Conservation (phyloP, 345 rosid genomes). For the Gossypium raimondii region DNA sequence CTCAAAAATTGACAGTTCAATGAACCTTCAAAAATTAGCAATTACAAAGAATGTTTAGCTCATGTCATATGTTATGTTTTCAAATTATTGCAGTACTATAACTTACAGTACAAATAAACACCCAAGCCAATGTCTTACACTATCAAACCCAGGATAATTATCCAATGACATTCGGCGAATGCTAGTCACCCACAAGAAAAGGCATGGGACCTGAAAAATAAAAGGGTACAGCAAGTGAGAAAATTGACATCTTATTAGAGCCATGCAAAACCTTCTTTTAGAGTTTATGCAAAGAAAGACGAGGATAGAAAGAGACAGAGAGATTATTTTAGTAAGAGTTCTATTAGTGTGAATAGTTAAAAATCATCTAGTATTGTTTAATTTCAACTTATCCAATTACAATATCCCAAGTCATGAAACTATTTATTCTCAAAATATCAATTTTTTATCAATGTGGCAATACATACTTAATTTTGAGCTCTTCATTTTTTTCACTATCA, state of each 20-base stretch:
- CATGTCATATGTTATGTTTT: background rate
- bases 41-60: background rate
- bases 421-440: background rate
- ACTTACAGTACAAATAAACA: constrained; percentile 11
- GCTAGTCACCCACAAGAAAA: constrained; percentile 73
- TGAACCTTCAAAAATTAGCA: background rate
- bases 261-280: background rate
- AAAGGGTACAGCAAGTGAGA: constrained; percentile 21
- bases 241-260: background rate
- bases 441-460: background rate
- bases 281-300: background rate
- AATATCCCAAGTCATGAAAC: background rate
- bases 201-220: constrained; percentile 63
- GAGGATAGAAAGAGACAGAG: background rate
- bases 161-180: constrained; percentile 75
- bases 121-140: constrained; percentile 39
- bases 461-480: background rate
- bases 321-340: constrained; percentile 3
- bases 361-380: background rate
- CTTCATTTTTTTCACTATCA: background rate
- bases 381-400: background rate
- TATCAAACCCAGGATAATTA: constrained; percentile 85
- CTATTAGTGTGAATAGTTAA: background rate
- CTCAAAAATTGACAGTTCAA: background rate
- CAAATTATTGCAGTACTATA: constrained; percentile 1